A percentile compares a stretch with the other conserved stretches of the same genome.
phyloP scores from a whole-genome alignment of 2,329 filamentous ascomycete species.

The Beauveria sp. region DNA sequence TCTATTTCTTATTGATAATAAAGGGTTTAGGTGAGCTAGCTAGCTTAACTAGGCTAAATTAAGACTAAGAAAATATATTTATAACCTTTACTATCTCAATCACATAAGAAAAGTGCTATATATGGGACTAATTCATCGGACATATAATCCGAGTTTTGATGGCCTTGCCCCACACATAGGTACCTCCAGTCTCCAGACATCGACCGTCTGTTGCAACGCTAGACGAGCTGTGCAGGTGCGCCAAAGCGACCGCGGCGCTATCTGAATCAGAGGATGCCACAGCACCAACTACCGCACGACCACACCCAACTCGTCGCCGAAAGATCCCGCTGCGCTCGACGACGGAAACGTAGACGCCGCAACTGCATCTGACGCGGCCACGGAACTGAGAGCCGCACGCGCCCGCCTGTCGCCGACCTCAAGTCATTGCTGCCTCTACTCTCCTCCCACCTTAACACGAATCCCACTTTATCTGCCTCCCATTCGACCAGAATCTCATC shows the following conservation, averaged over 20 bases:
- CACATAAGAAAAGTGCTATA: too few relatives aligned
- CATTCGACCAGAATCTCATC: conserved; percentile 36
- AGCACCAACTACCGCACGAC: background rate
- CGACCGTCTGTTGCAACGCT: background rate
- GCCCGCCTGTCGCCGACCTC: background rate
- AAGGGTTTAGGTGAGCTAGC: too few relatives aligned
- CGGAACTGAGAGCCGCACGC: background rate
- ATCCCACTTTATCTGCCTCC: conserved; percentile 22
- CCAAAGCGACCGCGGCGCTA: background rate
- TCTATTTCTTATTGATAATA: too few relatives aligned
- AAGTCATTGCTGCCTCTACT: conserved; percentile 4
- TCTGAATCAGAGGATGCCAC: conserved; percentile 4
- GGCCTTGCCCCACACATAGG: background rate
- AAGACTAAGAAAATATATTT: too few relatives aligned
- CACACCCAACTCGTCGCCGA: background rate
- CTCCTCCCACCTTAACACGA: conserved; percentile 19
- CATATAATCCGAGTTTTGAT: background rate
- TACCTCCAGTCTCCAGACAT: background rate
- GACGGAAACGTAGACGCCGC: background rate
- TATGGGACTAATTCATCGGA: too few relatives aligned
- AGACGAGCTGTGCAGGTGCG: background rate
- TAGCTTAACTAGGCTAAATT: too few relatives aligned
- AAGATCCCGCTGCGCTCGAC: background rate
- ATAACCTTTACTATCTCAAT: too few relatives aligned
- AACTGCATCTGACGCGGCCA: background rate